Conservation (phyloP, 2,329 filamentous ascomycete genomes). For the Microsporum canis region DNA sequence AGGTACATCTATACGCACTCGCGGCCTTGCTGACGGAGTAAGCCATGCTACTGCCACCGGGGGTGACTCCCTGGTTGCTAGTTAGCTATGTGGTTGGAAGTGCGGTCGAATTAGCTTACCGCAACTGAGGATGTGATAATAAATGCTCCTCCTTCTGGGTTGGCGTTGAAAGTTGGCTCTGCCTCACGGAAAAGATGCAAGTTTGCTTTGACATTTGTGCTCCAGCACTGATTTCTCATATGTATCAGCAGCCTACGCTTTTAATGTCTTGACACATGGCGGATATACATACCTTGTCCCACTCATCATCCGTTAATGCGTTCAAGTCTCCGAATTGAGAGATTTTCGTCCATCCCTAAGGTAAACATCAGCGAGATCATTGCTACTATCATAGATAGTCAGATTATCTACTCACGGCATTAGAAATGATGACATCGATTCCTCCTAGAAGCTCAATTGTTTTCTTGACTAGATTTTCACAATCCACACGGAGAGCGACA, state of each 20-base stretch:
- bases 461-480: conserved; percentile 48
- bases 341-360: conserved; percentile 51
- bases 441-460: conserved; percentile 52
- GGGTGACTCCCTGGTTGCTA: conserved; percentile 40
- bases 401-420: conserved; percentile 43
- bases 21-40: conserved; percentile 71
- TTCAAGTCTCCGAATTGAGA: conserved; percentile 47
- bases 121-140: conserved; percentile 54
- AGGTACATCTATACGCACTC: conserved; percentile 28
- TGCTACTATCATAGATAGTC: neutral
- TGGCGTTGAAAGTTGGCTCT: conserved; percentile 47
- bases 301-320: conserved; percentile 49
- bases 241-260: neutral
- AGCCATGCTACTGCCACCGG: conserved; percentile 50
- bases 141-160: conserved; percentile 52
- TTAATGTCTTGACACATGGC: neutral
- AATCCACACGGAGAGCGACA: conserved; percentile 48
- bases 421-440: conserved; percentile 67
- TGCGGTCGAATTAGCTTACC: conserved; percentile 25
- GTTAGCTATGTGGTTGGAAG: neutral
- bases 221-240: conserved; percentile 42
- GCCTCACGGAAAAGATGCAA: conserved; percentile 46
- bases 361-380: neutral
- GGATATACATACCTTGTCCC: conserved; percentile 43
- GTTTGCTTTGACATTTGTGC: conserved; percentile 50